These are phyloP conservation scores for Trichoderma gracile DNA, from an alignment of 2,329 filamentous ascomycete genomes.

Conservation along the genomic window DNA sequence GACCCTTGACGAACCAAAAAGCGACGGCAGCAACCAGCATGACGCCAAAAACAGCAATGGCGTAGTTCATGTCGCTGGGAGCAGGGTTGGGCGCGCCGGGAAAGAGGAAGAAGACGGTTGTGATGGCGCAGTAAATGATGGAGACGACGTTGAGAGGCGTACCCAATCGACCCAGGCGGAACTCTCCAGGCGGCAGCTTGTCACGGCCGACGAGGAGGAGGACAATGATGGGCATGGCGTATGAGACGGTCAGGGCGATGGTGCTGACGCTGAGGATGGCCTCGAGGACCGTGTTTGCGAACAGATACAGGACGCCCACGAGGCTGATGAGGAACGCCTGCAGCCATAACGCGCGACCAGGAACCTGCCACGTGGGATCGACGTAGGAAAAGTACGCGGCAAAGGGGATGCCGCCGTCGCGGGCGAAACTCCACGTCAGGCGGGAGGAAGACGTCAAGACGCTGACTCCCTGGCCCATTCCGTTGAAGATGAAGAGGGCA, in stretches of 20 bases:
- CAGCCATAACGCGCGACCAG: slow-evolving; percentile 53
- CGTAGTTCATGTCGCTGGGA: slow-evolving; percentile 57
- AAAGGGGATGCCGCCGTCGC: slow-evolving; percentile 52
- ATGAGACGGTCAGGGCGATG: slow-evolving; percentile 55
- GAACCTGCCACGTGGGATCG: slow-evolving; percentile 53
- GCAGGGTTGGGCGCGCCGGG: slow-evolving; percentile 48
- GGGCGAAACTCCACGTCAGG: slow-evolving; percentile 56
- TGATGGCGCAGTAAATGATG: slow-evolving; percentile 53
- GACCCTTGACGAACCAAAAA: slow-evolving; percentile 54
- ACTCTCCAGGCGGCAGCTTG: slow-evolving; percentile 49
- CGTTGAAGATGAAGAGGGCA: slow-evolving; percentile 57
- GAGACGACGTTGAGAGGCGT: slow-evolving; percentile 50
- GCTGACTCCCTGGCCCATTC: slow-evolving; percentile 54
- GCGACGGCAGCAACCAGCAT: slow-evolving; percentile 52
- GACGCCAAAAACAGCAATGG: slow-evolving; percentile 57
- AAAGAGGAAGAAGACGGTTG: slow-evolving; percentile 59
- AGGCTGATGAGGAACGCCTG: slow-evolving; percentile 47
- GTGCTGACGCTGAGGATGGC: slow-evolving; percentile 58
- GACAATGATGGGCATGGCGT: slow-evolving; percentile 50
- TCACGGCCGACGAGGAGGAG: slow-evolving; percentile 54
- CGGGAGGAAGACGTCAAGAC: slow-evolving; percentile 54
- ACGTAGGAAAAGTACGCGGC: slow-evolving; percentile 47
- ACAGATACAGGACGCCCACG: slow-evolving; percentile 58
- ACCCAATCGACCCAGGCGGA: slow-evolving; percentile 49
- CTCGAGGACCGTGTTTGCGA: slow-evolving; percentile 53